Evolutionary conservation across 441 rosid species (phyloP), one percentile per base, ranked within the genome.

Genomic region (Populus tomentosa): DNA sequence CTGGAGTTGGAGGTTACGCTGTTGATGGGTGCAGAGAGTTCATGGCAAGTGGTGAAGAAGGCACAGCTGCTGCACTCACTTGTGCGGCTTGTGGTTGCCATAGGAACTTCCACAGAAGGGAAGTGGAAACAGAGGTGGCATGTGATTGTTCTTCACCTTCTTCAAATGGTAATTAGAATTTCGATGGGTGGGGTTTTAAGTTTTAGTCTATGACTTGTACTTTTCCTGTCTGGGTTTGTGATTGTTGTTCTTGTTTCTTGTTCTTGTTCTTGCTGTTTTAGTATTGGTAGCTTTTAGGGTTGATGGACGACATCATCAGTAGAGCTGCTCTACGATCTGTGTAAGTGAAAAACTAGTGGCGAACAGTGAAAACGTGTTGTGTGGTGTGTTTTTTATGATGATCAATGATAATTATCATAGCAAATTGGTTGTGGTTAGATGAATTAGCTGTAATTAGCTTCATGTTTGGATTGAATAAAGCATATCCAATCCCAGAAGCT

Each of bases 11-110:
- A n/a, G 97, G 98, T 23, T 90, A 92, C 66, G 99, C 99, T 1
- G 93, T 95, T 10, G 99, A 95, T 32, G 99, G 99, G 3, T 95
- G 99, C 86, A 88, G 97, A 63, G 99, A 95, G 80, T 95, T 94
- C 90, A 88, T 94, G 97, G 92, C 98, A 2, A 71, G 84, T 59
- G 90, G 91, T 3, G 89, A 81, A 9, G 91, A 92, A 78, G 97
- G 91, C 20, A 85, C 90, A 3, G 69, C 11, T 20, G 85, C 85
- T 65, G 94, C 97, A 16, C 87, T 92, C n/a, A 89, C 89, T 9
- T 95, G 99, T 71, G 99, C 98, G n/a, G 99, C 98, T 65, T 95
- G 99, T 64, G 94, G 97, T 72, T 95, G 98, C 83, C 99, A 95
- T 88, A 78, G 97, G 81, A 95, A 85, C 81, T 93, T 92, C 78